phyloP scores from a whole-genome alignment of 2,329 filamentous ascomycete species.

The Aureobasidium leucospermi region DNA sequence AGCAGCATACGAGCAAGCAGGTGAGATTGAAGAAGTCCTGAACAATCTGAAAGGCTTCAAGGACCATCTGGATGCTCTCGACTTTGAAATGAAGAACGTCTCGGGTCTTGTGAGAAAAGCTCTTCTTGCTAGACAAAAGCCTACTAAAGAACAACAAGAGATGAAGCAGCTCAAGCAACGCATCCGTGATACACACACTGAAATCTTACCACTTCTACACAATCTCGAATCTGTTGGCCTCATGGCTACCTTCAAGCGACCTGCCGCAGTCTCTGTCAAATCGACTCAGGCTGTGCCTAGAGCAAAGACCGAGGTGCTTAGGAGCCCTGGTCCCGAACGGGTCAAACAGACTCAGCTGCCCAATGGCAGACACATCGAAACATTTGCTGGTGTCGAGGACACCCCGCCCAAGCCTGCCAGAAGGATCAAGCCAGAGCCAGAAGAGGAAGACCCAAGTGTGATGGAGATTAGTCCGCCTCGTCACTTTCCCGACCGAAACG shows the following conservation, averaged over 20 bases:
- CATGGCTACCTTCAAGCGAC: not conserved
- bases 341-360: conserved; percentile 26
- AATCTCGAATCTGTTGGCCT: not conserved
- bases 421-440: conserved; percentile 1
- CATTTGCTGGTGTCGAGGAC: conserved; percentile 18
- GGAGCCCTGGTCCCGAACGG: conserved; percentile 22
- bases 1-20: not conserved
- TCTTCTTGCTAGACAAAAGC: conserved; percentile 9
- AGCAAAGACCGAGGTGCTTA: not conserved
- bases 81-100: conserved; percentile 7
- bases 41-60: conserved; percentile 5
- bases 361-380: not conserved
- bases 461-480: conserved; percentile 8
- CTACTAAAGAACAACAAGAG: conserved; percentile 7
- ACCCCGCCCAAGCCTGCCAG: conserved; percentile 11
- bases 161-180: conserved; percentile 13
- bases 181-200: conserved; percentile 9
- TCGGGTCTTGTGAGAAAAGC: conserved; percentile 13
- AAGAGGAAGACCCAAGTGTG: conserved; percentile 7
- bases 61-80: not conserved
- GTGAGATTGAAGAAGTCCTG: not conserved
- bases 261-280: conserved; percentile 17
- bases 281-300: conserved; percentile 22
- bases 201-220: conserved; percentile 11
- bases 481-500: not conserved